Evolutionary conservation across 2,329 filamentous ascomycete species (phyloP), one percentile per base, ranked within the genome.

Genomic region (Coleophoma cylindrospora): DNA sequence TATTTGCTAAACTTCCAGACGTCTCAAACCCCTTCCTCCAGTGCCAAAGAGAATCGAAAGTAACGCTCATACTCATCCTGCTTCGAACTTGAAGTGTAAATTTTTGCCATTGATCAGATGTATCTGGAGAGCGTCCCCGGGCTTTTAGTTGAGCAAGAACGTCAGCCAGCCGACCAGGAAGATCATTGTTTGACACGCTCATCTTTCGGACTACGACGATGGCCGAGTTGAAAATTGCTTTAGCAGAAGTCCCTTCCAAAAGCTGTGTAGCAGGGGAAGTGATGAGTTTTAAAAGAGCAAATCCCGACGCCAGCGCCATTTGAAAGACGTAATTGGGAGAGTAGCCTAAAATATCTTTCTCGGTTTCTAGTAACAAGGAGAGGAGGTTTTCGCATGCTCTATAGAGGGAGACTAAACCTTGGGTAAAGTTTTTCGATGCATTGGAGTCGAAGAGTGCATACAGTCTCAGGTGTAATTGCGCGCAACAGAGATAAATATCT

Each of bases 321-420:
- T 90, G 86, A 66, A 89, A 85, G 48, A 91, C 79, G 66, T 90
- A 90, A 63, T 85, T 88, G 57, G 79, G 83, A 38, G 81, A 79
- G 58, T 87, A 82, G 47, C 76, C 76, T 21, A 88, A 68, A 45
- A 84, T 75, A 13, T 40, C 21, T 15, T 14, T 12, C 10, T 33
- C 7, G 2, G n/a, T 9, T n/a, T 27, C 15, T 3, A 27, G 27
- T 40, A 40, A 15, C 15, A 14, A 17, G 43, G 17, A 15, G 9
- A 44, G 4, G 38, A 43, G 33, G 15, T 12, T 22, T 40, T 22
- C 17, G 27, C 49, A 51, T 14, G 45, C 45, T 32, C 34, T 32
- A 14, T 34, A 47, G 22, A 51, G 40, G n/a, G 22, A 14, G 11
- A n/a, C 7, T 7, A 45, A 33, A 6, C 17, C 14, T 34, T 13